Conservation (phyloP, 2,329 filamentous ascomycete species). For the Ophiognomonia clavigignenti-juglandacearum region DNA sequence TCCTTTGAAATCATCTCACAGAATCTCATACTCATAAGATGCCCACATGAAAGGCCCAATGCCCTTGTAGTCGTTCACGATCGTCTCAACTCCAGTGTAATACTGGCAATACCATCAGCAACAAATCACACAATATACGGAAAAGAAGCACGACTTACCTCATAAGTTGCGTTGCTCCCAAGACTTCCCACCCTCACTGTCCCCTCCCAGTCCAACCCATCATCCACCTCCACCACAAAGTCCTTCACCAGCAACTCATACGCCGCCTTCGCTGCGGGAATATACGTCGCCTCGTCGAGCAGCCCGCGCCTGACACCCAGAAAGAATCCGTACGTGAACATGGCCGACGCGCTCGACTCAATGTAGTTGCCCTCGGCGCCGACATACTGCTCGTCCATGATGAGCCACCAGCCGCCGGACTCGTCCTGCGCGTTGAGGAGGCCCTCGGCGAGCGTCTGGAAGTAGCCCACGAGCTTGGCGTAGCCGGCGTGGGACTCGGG, state of each 20-base stretch:
- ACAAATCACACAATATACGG: background rate
- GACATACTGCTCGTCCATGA: constrained; percentile 35
- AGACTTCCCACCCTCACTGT: constrained; percentile 44
- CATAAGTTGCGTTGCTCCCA: constrained; percentile 37
- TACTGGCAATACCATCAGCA: constrained; percentile 22
- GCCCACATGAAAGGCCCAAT: constrained; percentile 28
- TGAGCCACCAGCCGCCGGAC: constrained; percentile 25
- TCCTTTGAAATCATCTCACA: no score
- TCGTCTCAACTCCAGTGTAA: constrained; percentile 29
- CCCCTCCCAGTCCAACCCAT: constrained; percentile 39
- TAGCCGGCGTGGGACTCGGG: constrained; percentile 7
- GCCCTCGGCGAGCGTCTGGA: constrained; percentile 5
- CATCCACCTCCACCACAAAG: constrained; percentile 35
- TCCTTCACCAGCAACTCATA: constrained; percentile 34
- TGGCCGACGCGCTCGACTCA: constrained; percentile 38
- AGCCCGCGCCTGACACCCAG: constrained; percentile 32
- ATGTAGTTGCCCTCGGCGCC: constrained; percentile 38
- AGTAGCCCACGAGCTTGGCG: constrained; percentile 3
- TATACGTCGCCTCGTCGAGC: constrained; percentile 22
- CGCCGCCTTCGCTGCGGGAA: constrained; percentile 28
- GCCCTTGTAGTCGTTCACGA: constrained; percentile 26
- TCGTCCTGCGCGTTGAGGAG: constrained; percentile 9
- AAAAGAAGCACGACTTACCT: constrained; percentile 27
- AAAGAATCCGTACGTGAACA: constrained; percentile 37
- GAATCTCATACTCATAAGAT: constrained; percentile 23